Evolutionary conservation across 163 green algal species (phyloP).

Genomic region (Chlorella variabilis): DNA sequence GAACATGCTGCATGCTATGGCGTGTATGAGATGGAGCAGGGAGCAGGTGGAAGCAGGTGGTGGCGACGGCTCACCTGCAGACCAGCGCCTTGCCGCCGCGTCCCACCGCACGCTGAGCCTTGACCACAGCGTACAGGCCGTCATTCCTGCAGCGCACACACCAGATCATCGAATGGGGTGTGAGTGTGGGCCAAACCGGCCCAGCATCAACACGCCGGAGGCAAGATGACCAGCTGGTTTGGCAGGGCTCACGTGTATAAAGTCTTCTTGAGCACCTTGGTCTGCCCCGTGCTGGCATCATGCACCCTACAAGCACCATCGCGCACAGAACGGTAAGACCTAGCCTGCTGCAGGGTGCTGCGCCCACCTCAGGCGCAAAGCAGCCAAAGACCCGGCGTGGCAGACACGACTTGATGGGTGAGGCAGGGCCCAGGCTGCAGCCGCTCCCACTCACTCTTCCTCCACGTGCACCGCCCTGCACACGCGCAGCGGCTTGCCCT

Average conservation of each 20-base stretch:
- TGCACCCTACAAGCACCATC: background rate
- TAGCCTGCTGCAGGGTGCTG: too few relatives aligned
- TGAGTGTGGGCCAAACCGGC: too few relatives aligned
- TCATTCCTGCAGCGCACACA: constrained; percentile 31
- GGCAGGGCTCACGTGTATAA: constrained; percentile 22
- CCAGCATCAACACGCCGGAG: too few relatives aligned
- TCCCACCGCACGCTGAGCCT: constrained; percentile 4
- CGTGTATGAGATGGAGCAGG: too few relatives aligned
- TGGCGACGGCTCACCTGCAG: background rate
- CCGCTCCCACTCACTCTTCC: constrained; percentile 3
- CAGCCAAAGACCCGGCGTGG: too few relatives aligned
- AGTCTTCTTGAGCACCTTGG: constrained; percentile 1
- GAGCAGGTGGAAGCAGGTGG: too few relatives aligned
- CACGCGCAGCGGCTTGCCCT: constrained; percentile 41
- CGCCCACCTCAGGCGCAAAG: too few relatives aligned
- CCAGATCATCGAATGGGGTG: background rate
- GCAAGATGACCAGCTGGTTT: too few relatives aligned
- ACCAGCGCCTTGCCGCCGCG: background rate
- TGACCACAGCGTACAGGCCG: constrained; percentile 36
- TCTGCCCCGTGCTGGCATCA: background rate
- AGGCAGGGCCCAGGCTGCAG: too few relatives aligned
- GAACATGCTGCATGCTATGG: too few relatives aligned
- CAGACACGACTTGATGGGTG: too few relatives aligned
- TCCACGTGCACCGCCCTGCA: background rate
- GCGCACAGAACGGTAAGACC: too few relatives aligned